Evolutionary conservation across 164 flowering plant genomes (phyloP).

Genomic region (Akebia trifoliata): DNA sequence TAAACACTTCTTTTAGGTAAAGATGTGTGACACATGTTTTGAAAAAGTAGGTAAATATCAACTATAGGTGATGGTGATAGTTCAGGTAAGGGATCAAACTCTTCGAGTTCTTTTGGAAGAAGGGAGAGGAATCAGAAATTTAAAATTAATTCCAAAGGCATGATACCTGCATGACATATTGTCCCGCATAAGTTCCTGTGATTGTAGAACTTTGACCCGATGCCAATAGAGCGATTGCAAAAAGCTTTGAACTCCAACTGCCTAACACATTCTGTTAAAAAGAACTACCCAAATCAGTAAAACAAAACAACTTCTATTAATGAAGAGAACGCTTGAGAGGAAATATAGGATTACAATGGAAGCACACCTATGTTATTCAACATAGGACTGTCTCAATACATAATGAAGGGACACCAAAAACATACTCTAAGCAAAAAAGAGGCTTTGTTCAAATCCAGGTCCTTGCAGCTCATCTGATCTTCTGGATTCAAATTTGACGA

Average conservation of each 20-base stretch:
- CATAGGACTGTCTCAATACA: not conserved
- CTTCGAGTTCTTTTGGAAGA: not conserved
- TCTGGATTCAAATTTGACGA: conserved; percentile 48
- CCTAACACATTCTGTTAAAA: conserved; percentile 73
- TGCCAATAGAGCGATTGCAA: conserved; percentile 89
- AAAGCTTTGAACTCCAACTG: conserved; percentile 88
- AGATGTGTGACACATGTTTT: too few species aligned
- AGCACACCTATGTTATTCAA: not conserved
- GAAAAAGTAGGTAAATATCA: too few species aligned
- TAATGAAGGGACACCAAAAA: conserved; percentile 10
- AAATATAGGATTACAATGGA: too few species aligned
- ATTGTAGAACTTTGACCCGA: conserved; percentile 98
- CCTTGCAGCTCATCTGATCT: conserved; percentile 51
- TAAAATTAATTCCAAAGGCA: not conserved
- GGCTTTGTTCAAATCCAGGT: conserved; percentile 77
- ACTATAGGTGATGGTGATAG: too few species aligned
- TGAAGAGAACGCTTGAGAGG: too few species aligned
- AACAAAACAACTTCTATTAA: not conserved
- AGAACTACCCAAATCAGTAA: not conserved
- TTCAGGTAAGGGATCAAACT: not conserved
- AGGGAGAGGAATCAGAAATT: not conserved
- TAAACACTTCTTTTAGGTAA: too few species aligned
- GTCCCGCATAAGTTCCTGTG: conserved; percentile 96
- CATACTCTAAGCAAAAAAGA: conserved; percentile 75
- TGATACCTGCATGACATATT: conserved; percentile 92